Evolutionary conservation across 768 basidiomycete genomes (phyloP), one percentile per base, ranked within the genome.

Genomic region (Daedalea quercina): DNA sequence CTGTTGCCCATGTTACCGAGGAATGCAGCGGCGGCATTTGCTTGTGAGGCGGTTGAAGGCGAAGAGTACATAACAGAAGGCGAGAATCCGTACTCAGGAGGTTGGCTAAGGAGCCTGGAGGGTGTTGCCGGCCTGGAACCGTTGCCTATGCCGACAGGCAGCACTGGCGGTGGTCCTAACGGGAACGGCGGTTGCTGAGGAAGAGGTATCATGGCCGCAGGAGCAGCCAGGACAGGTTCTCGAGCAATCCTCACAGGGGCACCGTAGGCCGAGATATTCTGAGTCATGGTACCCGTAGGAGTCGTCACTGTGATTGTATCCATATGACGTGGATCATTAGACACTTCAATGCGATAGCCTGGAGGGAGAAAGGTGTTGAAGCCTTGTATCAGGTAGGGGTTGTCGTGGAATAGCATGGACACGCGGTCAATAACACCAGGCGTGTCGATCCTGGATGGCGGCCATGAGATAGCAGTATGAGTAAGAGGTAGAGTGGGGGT

Each of bases 351-450:
- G 54, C 90, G 86, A 70, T 96, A 97, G 26, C 94, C 94, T 44
- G 87, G 79, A 3, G 94, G 94, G 12, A 97, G 78, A 70, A 97
- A 97, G 1, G 94, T 96, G 71, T 98, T 97, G 82, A 97, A 97
- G 20, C 94, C 94, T 68, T 94, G 89, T 48, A 98, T 96, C 62
- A 98, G 86, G 50, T 76, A 65, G 4, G 87, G 90, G 68, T 94
- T 90, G 7, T 91, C 91, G 59, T 90, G 83, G 70, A 98, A 98
- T 41, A 98, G 82, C 60, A 79, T 81, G 7, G 94, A 95, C 51
- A 97, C 94, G 52, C 94, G 88, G 60, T 92, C 83, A 65, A 98
- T 98, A 65, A 98, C 94, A 49, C 94, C 94, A 9, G 94, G 94
- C 0, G 94, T 98, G 72, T 97, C 94, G 67, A 98, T 95, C 52